These are phyloP conservation scores for Lasiodiplodia sp. DNA, from an alignment of 2,329 filamentous ascomycete species.

Conservation along the genomic window DNA sequence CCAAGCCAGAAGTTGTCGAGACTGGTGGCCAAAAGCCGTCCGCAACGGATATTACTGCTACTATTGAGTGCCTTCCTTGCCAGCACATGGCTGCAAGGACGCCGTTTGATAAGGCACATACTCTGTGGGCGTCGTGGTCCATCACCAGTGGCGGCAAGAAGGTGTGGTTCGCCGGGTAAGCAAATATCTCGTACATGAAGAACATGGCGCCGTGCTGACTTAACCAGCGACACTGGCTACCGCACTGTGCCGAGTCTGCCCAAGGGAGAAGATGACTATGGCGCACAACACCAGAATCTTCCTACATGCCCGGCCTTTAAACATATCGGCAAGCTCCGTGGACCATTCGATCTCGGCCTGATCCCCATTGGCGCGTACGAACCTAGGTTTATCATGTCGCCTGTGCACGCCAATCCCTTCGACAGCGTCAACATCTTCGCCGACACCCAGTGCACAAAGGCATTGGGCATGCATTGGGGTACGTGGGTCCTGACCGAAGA, in stretches of 20 bases:
- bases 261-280: conserved; percentile 73
- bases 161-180: conserved; percentile 79
- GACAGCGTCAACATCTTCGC: conserved; percentile 89
- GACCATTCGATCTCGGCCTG: conserved; percentile 88
- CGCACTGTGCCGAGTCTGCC: conserved; percentile 74
- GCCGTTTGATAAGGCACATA: conserved; percentile 73
- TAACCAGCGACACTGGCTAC: conserved; percentile 84
- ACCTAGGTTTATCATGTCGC: conserved; percentile 75
- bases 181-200: conserved; percentile 28
- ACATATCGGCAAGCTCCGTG: conserved; percentile 79
- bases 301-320: conserved; percentile 84
- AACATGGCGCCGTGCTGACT: conserved; percentile 30
- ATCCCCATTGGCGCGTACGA: conserved; percentile 93
- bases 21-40: conserved; percentile 20
- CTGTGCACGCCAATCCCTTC: conserved; percentile 84
- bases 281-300: conserved; percentile 65
- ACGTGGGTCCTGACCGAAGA: conserved; percentile 85
- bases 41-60: conserved; percentile 66
- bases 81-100: conserved; percentile 81
- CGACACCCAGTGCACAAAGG: conserved; percentile 78
- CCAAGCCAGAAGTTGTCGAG: conserved; percentile 31
- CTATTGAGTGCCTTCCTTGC: conserved; percentile 79
- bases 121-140: conserved; percentile 89
- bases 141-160: conserved; percentile 75
- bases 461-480: conserved; percentile 92